phyloP scores from a whole-genome alignment of 306 rosid species.

The Rubus parviflorus region DNA sequence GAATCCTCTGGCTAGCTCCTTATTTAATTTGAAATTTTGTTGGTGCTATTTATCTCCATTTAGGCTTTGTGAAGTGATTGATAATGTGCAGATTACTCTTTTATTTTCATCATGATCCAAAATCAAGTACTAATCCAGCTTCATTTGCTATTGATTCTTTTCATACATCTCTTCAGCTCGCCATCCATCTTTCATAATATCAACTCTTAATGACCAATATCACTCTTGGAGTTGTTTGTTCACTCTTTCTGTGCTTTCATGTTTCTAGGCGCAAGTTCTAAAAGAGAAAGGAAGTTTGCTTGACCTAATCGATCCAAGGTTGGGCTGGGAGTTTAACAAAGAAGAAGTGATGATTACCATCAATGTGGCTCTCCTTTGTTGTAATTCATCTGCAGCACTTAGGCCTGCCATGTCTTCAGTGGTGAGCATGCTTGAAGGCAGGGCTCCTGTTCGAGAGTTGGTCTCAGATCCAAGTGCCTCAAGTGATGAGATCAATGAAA shows the following conservation, averaged over 20 bases:
- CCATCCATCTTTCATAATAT: not conserved
- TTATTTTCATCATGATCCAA: not conserved
- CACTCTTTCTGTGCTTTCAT: not conserved
- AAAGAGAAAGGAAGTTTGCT: conserved; percentile 29
- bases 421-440: conserved; percentile 53
- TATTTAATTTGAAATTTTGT: not conserved
- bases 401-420: conserved; percentile 47
- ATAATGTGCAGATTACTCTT: not conserved
- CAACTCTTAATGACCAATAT: not conserved
- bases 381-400: conserved; percentile 24
- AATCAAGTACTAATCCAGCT: not conserved
- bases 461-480: conserved; percentile 4
- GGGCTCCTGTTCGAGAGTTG: conserved; percentile 16
- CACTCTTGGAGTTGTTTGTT: not conserved
- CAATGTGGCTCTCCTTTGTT: conserved; percentile 38
- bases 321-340: conserved; percentile 30
- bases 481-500: conserved; percentile 16
- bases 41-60: not conserved
- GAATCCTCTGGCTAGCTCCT: not conserved
- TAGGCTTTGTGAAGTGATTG: no score
- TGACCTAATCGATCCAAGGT: conserved; percentile 41
- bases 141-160: not conserved
- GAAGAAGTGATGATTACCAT: conserved; percentile 33
- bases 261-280: conserved; percentile 31
- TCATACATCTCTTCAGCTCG: not conserved